phyloP scores from a whole-genome alignment of 805 yeast species.

The Wickerhamomyces bisporus region DNA sequence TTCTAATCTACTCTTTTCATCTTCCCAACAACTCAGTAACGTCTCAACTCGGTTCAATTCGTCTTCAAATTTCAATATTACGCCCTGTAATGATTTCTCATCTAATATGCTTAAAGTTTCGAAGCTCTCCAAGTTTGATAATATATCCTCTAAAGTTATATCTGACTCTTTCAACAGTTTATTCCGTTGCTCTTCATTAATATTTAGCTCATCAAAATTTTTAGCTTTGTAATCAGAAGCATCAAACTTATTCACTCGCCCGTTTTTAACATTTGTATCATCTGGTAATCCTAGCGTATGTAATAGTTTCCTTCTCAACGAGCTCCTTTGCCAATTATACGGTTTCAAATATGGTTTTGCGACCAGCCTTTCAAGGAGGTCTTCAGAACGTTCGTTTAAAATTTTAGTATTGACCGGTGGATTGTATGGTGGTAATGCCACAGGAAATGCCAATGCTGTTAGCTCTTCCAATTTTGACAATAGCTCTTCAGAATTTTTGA shows the following conservation, averaged over 20 bases:
- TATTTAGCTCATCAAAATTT: slow-evolving; percentile 26
- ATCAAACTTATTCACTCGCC: slow-evolving; percentile 20
- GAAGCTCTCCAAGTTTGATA: slow-evolving; percentile 10
- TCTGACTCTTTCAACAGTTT: slow-evolving; percentile 21
- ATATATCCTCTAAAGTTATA: slow-evolving; percentile 13
- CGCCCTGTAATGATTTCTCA: slow-evolving; percentile 31
- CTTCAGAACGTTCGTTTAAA: slow-evolving; percentile 30
- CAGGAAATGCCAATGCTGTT: slow-evolving; percentile 9
- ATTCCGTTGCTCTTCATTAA: slow-evolving; percentile 28
- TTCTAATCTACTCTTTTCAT: slow-evolving; percentile 41
- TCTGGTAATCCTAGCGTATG: slow-evolving; percentile 69
- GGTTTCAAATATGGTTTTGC: slow-evolving; percentile 46
- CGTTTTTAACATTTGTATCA: slow-evolving; percentile 41
- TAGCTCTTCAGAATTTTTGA: slow-evolving; percentile 6
- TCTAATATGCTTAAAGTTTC: slow-evolving; percentile 23
- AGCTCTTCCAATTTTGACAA: slow-evolving; percentile 7
- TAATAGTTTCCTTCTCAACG: slow-evolving; percentile 57
- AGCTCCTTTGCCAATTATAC: slow-evolving; percentile 65
- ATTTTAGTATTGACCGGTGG: slow-evolving; percentile 11
- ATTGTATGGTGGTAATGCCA: slow-evolving; percentile 2
- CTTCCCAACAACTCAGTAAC: slow-evolving; percentile 46
- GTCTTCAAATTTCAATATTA: slow-evolving; percentile 27
- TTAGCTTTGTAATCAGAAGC: slow-evolving; percentile 15
- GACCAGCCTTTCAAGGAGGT: slow-evolving; percentile 43
- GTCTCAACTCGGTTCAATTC: slow-evolving; percentile 34